phyloP scores from a whole-genome alignment of 2,329 filamentous ascomycete genomes.

The Periconia sp. region DNA sequence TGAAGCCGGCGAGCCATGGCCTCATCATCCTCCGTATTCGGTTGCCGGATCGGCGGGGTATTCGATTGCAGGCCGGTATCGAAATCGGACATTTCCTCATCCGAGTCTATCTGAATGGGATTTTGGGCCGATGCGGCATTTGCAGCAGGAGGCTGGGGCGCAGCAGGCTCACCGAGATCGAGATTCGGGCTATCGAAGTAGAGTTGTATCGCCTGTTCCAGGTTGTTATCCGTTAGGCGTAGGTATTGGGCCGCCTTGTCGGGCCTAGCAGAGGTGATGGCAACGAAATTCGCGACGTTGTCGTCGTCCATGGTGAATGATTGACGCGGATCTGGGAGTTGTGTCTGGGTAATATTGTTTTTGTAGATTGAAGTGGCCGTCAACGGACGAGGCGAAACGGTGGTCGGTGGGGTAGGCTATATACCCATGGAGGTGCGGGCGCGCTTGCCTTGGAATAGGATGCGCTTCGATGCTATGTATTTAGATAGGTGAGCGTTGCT shows the following conservation, averaged over 20 bases:
- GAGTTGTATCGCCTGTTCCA: conserved; percentile 85
- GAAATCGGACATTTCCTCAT: conserved; percentile 68
- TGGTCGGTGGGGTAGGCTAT: conserved; percentile 30
- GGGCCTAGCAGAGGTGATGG: conserved; percentile 77
- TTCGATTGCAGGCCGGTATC: conserved; percentile 43
- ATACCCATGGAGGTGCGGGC: conserved; percentile 17
- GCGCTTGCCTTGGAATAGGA: no score
- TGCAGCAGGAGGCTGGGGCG: conserved; percentile 42
- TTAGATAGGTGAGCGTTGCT: no score
- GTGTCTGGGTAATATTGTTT: background rate
- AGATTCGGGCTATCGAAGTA: conserved; percentile 89
- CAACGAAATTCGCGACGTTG: conserved; percentile 75
- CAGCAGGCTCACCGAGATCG: conserved; percentile 52
- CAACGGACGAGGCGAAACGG: conserved; percentile 16
- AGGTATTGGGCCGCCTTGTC: conserved; percentile 83
- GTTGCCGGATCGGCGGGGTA: conserved; percentile 24
- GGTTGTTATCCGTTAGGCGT: conserved; percentile 80
- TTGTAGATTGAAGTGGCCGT: background rate
- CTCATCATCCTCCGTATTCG: conserved; percentile 80
- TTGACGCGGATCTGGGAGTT: no score
- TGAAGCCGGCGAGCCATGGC: conserved; percentile 91
- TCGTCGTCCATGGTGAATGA: conserved; percentile 54
- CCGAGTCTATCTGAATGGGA: conserved; percentile 76
- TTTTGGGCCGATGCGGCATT: conserved; percentile 55
- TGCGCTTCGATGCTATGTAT: no score